phyloP scores from a whole-genome alignment of 805 yeast genomes.

The Lipomyces starkeyi region DNA sequence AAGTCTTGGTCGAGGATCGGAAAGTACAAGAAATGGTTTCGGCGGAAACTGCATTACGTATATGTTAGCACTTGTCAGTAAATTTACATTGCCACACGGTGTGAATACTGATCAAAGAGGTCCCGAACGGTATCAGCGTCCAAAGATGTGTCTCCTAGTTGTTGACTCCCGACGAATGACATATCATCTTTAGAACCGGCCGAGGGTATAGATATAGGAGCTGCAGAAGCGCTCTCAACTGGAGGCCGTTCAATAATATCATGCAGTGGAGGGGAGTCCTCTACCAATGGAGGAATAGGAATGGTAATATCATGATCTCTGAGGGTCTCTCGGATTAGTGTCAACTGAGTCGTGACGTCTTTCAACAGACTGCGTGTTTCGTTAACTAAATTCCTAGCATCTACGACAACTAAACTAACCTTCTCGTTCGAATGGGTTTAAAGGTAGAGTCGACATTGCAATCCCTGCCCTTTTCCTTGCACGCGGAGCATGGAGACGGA shows the following conservation, averaged over 20 bases:
- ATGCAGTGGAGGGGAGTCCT: background rate
- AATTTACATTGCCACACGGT: background rate
- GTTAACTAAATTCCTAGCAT: background rate
- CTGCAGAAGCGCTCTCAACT: background rate
- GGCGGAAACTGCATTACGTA: background rate
- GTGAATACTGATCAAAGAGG: background rate
- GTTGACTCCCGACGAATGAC: background rate
- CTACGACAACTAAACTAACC: background rate
- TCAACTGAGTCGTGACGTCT: conserved; percentile 4
- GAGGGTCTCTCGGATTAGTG: background rate
- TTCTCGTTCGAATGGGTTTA: conserved; percentile 7
- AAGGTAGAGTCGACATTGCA: conserved; percentile 5
- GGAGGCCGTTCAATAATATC: background rate
- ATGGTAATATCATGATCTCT: background rate
- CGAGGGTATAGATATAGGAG: background rate
- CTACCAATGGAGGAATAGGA: background rate
- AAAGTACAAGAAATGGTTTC: background rate
- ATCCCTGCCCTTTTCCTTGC: background rate
- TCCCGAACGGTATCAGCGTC: background rate
- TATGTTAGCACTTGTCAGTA: background rate
- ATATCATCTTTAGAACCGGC: background rate
- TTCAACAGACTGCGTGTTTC: background rate
- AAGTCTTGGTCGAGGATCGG: conserved; percentile 6
- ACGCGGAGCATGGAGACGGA: conserved; percentile 4
- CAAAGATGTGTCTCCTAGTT: background rate